These are phyloP conservation scores for Phialophora macrospora DNA, from an alignment of 2,329 filamentous ascomycete species.

Conservation along the genomic window DNA sequence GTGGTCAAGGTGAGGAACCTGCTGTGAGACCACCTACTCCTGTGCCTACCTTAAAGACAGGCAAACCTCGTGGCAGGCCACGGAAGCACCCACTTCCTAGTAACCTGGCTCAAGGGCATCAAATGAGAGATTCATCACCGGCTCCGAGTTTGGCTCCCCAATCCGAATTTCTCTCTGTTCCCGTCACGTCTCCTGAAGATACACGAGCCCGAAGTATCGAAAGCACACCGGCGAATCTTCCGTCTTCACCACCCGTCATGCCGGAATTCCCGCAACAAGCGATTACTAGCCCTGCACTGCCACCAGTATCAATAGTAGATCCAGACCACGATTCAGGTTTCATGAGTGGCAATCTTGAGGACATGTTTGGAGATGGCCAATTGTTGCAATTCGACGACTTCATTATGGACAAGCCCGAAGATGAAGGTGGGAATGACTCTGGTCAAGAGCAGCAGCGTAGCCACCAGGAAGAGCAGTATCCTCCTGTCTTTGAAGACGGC, in stretches of 20 bases:
- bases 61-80: constrained; percentile 35
- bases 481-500: constrained; percentile 35
- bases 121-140: constrained; percentile 51
- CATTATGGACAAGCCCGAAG: constrained; percentile 32
- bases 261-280: constrained; percentile 52
- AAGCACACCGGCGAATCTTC: constrained; percentile 78
- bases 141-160: constrained; percentile 50
- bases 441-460: constrained; percentile 11
- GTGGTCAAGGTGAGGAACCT: constrained; percentile 49
- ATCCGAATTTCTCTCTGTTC: constrained; percentile 50
- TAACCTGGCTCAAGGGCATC: constrained; percentile 67
- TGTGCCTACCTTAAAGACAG: constrained; percentile 43
- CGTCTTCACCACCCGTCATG: constrained; percentile 86
- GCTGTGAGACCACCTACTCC: constrained; percentile 54
- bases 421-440: constrained; percentile 12
- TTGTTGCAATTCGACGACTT: constrained; percentile 38
- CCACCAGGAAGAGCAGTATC: constrained; percentile 3
- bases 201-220: constrained; percentile 56
- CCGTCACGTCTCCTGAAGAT: constrained; percentile 57
- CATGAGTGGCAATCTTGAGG: constrained; percentile 75
- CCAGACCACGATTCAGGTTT: constrained; percentile 74
- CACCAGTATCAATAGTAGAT: constrained; percentile 57
- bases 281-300: constrained; percentile 79
- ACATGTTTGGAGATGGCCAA: constrained; percentile 36
- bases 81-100: constrained; percentile 43